phyloP scores from a whole-genome alignment of 164 flowering plant species.

The Cinnamomum chago region DNA sequence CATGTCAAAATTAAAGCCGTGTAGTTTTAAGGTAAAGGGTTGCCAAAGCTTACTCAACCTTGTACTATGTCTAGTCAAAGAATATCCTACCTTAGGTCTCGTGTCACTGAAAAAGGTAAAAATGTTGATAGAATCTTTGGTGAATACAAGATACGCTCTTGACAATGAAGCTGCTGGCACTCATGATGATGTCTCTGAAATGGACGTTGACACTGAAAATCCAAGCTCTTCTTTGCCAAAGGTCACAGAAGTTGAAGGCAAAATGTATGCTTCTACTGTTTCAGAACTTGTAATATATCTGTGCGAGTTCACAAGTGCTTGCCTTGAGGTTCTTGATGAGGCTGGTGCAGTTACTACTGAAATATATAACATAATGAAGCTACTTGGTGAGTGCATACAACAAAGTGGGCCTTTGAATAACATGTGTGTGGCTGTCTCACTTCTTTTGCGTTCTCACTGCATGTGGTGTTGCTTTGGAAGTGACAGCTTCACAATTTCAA shows the following conservation, averaged over 20 bases:
- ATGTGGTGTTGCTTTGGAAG: conserved; percentile 16
- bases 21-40: conserved; percentile 24
- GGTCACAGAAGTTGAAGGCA: conserved; percentile 11
- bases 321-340: conserved; percentile 41
- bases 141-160: conserved; percentile 10
- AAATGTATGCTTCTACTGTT: conserved; percentile 9
- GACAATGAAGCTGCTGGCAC: neutral
- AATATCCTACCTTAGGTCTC: conserved; percentile 31
- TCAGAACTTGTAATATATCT: conserved; percentile 34
- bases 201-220: conserved; percentile 4
- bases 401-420: conserved; percentile 28
- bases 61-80: conserved; percentile 33
- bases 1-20: too few relatives aligned
- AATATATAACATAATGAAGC: conserved; percentile 33
- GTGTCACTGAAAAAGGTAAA: conserved; percentile 41
- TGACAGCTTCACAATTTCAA: conserved; percentile 7
- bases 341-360: conserved; percentile 24
- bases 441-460: conserved; percentile 32
- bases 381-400: conserved; percentile 25
- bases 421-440: conserved; percentile 26
- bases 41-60: conserved; percentile 33
- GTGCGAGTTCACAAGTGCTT: conserved; percentile 34
- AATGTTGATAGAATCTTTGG: conserved; percentile 25
- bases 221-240: conserved; percentile 10
- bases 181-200: neutral